Percentiles rank a stretch among this genome's conserved stretches.
These are phyloP conservation scores for Gloeopeniophorella convolvens DNA, from an alignment of 768 basidiomycete species.

Conservation along the genomic window DNA sequence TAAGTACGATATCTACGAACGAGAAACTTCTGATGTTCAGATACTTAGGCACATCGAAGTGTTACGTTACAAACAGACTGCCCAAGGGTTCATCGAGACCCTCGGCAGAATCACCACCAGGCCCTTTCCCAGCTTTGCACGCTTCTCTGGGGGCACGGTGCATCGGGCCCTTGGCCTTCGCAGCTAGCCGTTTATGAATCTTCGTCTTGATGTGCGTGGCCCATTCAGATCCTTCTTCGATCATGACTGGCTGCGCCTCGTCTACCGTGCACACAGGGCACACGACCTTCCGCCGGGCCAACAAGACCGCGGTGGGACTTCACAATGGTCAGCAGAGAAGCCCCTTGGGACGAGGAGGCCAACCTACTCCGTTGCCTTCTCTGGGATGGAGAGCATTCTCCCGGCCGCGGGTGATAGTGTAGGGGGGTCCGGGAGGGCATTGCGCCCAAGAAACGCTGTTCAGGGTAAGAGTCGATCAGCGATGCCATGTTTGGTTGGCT, in stretches of 20 bases:
- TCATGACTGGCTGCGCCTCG: constrained; percentile 50
- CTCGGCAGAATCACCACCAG: not conserved
- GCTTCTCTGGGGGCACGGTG: not conserved
- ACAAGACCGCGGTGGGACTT: constrained; percentile 54
- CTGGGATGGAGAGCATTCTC: constrained; percentile 42
- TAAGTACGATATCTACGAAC: no score
- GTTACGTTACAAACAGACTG: no score
- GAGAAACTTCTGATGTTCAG: no score
- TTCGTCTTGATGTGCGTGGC: constrained; percentile 50
- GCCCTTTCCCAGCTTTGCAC: not conserved
- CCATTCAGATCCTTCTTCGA: constrained; percentile 52
- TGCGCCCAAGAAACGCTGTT: constrained; percentile 16
- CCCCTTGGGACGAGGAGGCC: not conserved
- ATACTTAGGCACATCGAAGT: no score
- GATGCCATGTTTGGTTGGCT: not conserved
- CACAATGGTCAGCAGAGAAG: constrained; percentile 7
- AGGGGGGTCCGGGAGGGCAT: constrained; percentile 48
- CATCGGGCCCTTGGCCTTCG: constrained; percentile 12
- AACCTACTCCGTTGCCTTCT: constrained; percentile 42
- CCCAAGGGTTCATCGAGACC: no score
- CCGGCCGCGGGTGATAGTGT: constrained; percentile 48
- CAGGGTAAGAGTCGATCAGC: not conserved
- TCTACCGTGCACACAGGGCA: constrained; percentile 62
- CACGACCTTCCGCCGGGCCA: constrained; percentile 48
- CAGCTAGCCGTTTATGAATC: constrained; percentile 43